These are phyloP conservation scores for Candida gigantensis DNA, from an alignment of 1,139 yeast species.

Conservation along the genomic window DNA sequence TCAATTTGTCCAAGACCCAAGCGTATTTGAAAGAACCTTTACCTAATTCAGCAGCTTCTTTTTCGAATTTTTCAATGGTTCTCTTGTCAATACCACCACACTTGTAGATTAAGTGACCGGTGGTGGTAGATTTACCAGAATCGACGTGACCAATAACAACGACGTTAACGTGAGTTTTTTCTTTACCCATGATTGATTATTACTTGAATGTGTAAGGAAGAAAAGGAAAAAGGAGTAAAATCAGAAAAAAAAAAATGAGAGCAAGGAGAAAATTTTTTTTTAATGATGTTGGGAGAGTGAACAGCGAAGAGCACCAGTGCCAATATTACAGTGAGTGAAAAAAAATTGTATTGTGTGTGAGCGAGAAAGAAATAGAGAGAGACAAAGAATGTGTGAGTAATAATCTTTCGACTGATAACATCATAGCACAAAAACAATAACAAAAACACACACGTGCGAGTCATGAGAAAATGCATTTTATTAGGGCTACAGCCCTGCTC, in stretches of 20 bases:
- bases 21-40: conserved; percentile 99
- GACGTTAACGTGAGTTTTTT: conserved; percentile 96
- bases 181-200: conserved; percentile 65
- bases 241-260: conserved; percentile 8
- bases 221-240: conserved; percentile 8
- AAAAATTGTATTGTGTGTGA: too few species aligned
- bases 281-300: background rate
- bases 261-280: conserved; percentile 9
- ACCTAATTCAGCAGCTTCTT: conserved; percentile 98
- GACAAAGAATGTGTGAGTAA: too few species aligned
- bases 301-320: too few species aligned
- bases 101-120: conserved; percentile 99
- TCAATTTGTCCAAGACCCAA: conserved; percentile 93
- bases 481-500: conserved; percentile 13
- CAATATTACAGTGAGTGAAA: too few species aligned
- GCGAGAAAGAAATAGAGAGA: too few species aligned
- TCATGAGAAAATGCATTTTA: background rate
- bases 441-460: conserved; percentile 7
- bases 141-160: conserved; percentile 99
- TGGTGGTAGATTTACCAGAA: conserved; percentile 91
- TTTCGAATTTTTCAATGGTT: conserved; percentile 98
- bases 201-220: conserved; percentile 10
- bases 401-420: too few species aligned
- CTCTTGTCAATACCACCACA: conserved; percentile 92
- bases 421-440: conserved; percentile 1